Evolutionary conservation across 345 rosid species (phyloP).

Genomic region (Dovyalis caffra): DNA sequence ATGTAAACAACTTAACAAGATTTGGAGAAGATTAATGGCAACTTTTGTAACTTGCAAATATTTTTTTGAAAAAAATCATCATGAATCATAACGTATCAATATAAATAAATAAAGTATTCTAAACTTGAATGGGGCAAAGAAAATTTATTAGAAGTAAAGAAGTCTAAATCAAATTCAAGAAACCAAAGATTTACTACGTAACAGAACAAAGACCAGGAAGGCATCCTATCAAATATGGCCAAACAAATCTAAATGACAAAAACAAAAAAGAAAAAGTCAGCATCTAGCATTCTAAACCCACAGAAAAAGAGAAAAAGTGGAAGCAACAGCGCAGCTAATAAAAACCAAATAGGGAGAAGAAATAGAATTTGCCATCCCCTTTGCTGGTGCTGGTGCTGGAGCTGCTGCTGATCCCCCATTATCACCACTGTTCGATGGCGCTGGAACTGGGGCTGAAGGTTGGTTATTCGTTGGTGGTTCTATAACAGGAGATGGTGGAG

Average conservation of each 20-base stretch:
- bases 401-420: not conserved
- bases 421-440: not conserved
- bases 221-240: not conserved
- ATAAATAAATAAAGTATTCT: not conserved
- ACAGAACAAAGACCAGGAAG: not conserved
- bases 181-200: not conserved
- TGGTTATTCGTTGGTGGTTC: not conserved
- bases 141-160: not conserved
- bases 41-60: too few relatives aligned
- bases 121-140: not conserved
- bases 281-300: not conserved
- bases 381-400: not conserved
- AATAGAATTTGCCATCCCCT: not conserved
- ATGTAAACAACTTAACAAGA: too few relatives aligned
- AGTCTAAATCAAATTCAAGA: not conserved
- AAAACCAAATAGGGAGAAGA: not conserved
- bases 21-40: too few relatives aligned
- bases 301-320: not conserved
- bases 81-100: too few relatives aligned
- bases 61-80: too few relatives aligned
- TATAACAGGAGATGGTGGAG: not conserved
- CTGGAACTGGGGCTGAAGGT: not conserved
- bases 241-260: too few relatives aligned
- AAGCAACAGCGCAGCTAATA: constrained; percentile 8
- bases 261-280: not conserved